Conservation (phyloP, 1,139 yeast genomes). For the Suhomyces anneliseae region DNA sequence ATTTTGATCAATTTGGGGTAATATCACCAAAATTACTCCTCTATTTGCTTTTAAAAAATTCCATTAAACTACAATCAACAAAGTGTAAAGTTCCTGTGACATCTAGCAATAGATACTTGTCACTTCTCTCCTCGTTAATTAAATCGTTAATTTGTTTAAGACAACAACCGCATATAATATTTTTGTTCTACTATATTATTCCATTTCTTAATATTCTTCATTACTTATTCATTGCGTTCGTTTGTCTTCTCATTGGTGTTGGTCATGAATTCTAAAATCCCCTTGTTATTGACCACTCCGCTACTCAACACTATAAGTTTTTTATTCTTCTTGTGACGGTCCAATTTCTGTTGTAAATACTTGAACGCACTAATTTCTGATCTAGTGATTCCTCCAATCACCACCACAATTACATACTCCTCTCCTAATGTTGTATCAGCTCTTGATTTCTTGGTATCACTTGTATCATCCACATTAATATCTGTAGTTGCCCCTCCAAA, state of each 20-base stretch:
- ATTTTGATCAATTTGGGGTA: no score
- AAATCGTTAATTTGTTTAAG: no score
- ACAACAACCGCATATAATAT: no score
- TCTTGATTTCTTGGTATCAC: constrained; percentile 21
- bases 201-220: neutral
- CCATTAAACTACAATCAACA: no score
- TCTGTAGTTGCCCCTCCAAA: constrained; percentile 41
- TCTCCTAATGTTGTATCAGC: constrained; percentile 9
- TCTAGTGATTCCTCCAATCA: constrained; percentile 79
- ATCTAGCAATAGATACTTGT: no score
- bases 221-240: neutral
- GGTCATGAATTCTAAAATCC: constrained; percentile 2
- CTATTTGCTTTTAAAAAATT: no score
- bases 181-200: no score
- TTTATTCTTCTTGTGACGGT: constrained; percentile 33
- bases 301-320: constrained; percentile 56
- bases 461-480: constrained; percentile 32
- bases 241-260: neutral
- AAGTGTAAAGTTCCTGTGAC: no score
- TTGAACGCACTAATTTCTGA: constrained; percentile 71
- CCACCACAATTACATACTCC: constrained; percentile 50
- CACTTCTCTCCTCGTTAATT: no score
- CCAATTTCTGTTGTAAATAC: constrained; percentile 46
- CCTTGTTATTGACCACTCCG: constrained; percentile 39
- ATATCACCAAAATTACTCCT: no score